Evolutionary conservation across 306 rosid species (phyloP).

Genomic region (Prunus mume): DNA sequence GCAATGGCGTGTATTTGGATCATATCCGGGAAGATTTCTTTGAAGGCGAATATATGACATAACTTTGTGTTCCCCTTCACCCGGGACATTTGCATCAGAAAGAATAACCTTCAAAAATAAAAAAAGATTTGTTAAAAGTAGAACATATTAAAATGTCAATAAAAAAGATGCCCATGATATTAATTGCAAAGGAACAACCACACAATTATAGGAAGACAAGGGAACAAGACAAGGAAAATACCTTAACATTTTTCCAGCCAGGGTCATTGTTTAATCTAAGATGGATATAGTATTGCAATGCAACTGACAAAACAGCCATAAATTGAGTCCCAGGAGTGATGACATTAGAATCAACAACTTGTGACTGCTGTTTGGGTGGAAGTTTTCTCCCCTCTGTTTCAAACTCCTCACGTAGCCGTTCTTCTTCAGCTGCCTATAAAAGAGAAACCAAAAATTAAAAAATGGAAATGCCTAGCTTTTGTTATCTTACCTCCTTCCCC

Average conservation of each 20-base stretch:
- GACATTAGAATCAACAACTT: slow-evolving; percentile 82
- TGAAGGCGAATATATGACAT: slow-evolving; percentile 97
- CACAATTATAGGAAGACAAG: slow-evolving; percentile 9
- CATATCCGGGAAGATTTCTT: slow-evolving; percentile 88
- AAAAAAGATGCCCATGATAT: neutral
- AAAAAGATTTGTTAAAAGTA: neutral
- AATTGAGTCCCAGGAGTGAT: slow-evolving; percentile 98
- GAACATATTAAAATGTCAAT: slow-evolving; percentile 7
- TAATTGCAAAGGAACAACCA: slow-evolving; percentile 1
- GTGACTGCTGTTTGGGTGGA: slow-evolving; percentile 75
- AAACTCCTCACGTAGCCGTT: slow-evolving; percentile 80
- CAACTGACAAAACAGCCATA: slow-evolving; percentile 87
- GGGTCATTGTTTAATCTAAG: slow-evolving; percentile 93
- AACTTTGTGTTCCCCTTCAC: slow-evolving; percentile 98
- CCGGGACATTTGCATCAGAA: slow-evolving; percentile 99
- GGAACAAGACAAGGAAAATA: slow-evolving; percentile 22
- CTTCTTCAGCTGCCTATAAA: slow-evolving; percentile 85
- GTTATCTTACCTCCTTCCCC: neutral
- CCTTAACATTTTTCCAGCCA: slow-evolving; percentile 94
- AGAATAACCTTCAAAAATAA: slow-evolving; percentile 69
- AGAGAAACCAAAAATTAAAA: slow-evolving; percentile 4
- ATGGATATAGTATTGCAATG: slow-evolving; percentile 95
- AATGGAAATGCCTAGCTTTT: neutral
- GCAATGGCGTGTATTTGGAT: slow-evolving; percentile 97
- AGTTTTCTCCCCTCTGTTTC: slow-evolving; percentile 96